Base-by-base conservation (phyloP, 768 basidiomycete species). In the Chalciporus sphaerocephalus region DNA sequence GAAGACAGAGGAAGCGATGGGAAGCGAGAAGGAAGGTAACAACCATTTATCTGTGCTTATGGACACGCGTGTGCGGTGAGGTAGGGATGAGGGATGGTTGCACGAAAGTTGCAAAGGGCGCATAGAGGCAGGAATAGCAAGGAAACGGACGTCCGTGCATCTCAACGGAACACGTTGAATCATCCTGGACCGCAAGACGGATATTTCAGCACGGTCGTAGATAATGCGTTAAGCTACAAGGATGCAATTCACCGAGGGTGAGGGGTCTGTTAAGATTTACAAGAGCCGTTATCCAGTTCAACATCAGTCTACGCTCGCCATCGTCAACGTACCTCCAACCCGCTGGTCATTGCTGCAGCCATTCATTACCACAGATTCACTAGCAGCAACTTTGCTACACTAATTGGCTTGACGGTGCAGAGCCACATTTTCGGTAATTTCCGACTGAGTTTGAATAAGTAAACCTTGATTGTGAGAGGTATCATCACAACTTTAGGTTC, bases 401-500 rank as follows among this genome's bases (percentile, higher is more conserved):
- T n/a, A n/a, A n/a, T n/a, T n/a, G n/a, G n/a, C n/a, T n/a, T n/a
- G n/a, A n/a, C n/a, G n/a, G n/a, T n/a, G n/a, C n/a, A n/a, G n/a
- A 50, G 46, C 57, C 65, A 75, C 49, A 27, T 1, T 1, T 7
- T 4, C 60, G 54, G 57, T 13, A 42, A 1, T 46, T 45, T 10
- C 62, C 62, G 48, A 34, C 68, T 51, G 71, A 62, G 68, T 38
- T 51, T 52, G 0, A 64, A 58, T 10, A 11, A 44, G 37, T 51
- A 62, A 72, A 72, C 71, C 59, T 68, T 73, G 53, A 65, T 62
- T 67, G 48, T 48, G 50, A 47, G 55, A 56, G 55, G 62, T 70
- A 78, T 82, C 80, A 81, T 79, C 80, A 73, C 66, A 72, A 65
- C 69, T 54, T 67, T 57, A 59, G 58, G 39, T 61, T 61, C 65